Base-by-base conservation (phyloP, 805 yeast genomes). In the Yamadazyma insecticola region DNA sequence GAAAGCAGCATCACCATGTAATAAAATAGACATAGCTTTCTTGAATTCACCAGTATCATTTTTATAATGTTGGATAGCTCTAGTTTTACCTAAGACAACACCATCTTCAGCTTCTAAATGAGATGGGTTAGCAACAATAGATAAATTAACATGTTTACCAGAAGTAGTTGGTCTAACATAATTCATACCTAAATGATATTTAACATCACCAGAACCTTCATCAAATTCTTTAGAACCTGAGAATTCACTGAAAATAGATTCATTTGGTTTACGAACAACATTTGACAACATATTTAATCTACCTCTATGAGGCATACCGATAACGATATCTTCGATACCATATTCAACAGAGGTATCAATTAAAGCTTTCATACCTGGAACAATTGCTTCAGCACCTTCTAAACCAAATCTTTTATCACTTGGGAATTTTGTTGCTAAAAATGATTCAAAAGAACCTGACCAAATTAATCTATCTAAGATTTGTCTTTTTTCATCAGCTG, bases 281-380 rank as follows among this genome's bases (percentile, higher is more conserved):
- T 92, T 92, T 39, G 97, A 87, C 64, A 92, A 76, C 81, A 92
- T 89, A 64, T 92, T 92, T 53, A 92, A 74, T 71, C 99, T 81
- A 67, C 99, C 99, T 76, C 99, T 85, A 67, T 92, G 99, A 32
- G 99, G 97, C 97, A 92, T 92, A 70, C 99, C 99, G 50, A 92
- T 82, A 51, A 90, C 94, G 40, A 92, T 80, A 59, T 90, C 97
- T 65, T 89, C 96, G 32, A 90, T 81, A 50, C 99, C 99, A 40
- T 70, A 67, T 45, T 84, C 94, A 30, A 89, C 97, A 26, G 96
- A 75, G 45, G 88, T 80, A 64, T 92, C 99, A 56, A 92, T 88
- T 57, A 92, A 62, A 29, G 96, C 83, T 71, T 92, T 92, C 73
- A 92, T 81, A 70, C 97, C 98, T 27, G 97, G 97, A 30, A 92